Evolutionary conservation across 2,329 filamentous ascomycete species (phyloP), one percentile per base, ranked within the genome.

Genomic region (Calycina marina): DNA sequence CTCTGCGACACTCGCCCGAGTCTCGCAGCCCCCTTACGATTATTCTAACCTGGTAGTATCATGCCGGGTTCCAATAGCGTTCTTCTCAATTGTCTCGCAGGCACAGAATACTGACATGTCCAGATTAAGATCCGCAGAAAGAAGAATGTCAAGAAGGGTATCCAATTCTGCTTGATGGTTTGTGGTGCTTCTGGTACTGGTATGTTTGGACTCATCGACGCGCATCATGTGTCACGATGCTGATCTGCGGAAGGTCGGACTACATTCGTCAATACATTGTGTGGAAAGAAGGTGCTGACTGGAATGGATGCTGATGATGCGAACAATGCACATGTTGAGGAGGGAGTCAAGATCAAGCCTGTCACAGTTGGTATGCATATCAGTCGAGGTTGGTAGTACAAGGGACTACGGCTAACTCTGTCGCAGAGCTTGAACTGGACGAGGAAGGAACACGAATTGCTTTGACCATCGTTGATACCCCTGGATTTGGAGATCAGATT

Each of bases 111-210:
- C 35, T 37, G 28, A 20, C 36, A 46, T 47, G 43, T 51, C 41
- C 60, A 84, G 76, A 83, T 92, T 63, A 90, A 93, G 81, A 86
- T 94, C 59, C 86, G 90, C 65, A 80, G 84, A 64, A 98, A 98
- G 88, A 98, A 98, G 82, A 96, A 98, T 73, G 88, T 98, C 67
- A 54, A 54, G 44, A 54, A 54, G 46, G 90, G 90, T 57, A 96
- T 98, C 57, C 90, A 98, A 71, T 98, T 98, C 69, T 96, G 86
- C 62, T 65, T 98, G 73, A 98, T 98, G 90, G 90, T 98, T 55
- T 96, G 90, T 59, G 90, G 90, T 67, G 90, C 90, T 57, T 96
- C 88, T 51, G 90, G 90, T 61, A 96, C 90, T 62, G 90, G 85
- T 93, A 75, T 54, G 71, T 64, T 38, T 30, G 32, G 40, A 9